Evolutionary conservation across 2,329 filamentous ascomycete genomes (phyloP).

Genomic region (Pseudopithomyces chartarum): DNA sequence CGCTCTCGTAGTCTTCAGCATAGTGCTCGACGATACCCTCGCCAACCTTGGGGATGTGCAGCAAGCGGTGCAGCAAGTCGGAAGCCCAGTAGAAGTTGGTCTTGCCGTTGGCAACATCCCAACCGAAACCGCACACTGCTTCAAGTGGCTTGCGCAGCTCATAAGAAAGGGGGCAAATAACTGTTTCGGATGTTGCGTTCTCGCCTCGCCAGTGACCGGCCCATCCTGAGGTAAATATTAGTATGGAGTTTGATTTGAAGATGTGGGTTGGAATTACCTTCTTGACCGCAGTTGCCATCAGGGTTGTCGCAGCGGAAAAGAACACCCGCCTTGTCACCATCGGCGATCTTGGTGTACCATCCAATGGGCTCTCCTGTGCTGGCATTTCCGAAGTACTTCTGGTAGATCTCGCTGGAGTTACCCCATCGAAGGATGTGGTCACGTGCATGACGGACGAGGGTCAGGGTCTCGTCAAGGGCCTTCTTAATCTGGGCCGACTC

Average conservation of each 20-base stretch:
- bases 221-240: constrained; percentile 54
- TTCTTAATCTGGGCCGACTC: constrained; percentile 60
- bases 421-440: constrained; percentile 66
- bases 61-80: constrained; percentile 70
- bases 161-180: constrained; percentile 71
- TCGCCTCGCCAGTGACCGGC: constrained; percentile 70
- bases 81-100: constrained; percentile 69
- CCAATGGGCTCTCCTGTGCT: constrained; percentile 64
- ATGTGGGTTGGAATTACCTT: constrained; percentile 21
- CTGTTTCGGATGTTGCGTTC: constrained; percentile 69
- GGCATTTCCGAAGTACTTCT: constrained; percentile 69
- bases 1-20: constrained; percentile 62
- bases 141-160: constrained; percentile 60
- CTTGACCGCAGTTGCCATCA: constrained; percentile 63
- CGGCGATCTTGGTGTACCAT: constrained; percentile 65
- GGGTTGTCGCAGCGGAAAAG: constrained; percentile 72
- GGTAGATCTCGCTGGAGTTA: constrained; percentile 62
- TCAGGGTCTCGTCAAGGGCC: constrained; percentile 63
- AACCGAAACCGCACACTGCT: constrained; percentile 66
- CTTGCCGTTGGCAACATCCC: constrained; percentile 61
- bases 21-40: constrained; percentile 67
- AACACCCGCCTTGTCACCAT: constrained; percentile 61
- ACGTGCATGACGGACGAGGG: constrained; percentile 64
- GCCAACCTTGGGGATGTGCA: constrained; percentile 66
- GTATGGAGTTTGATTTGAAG: neutral